Conservation (phyloP, 805 yeast species). For the Saturnispora gosingensis region DNA sequence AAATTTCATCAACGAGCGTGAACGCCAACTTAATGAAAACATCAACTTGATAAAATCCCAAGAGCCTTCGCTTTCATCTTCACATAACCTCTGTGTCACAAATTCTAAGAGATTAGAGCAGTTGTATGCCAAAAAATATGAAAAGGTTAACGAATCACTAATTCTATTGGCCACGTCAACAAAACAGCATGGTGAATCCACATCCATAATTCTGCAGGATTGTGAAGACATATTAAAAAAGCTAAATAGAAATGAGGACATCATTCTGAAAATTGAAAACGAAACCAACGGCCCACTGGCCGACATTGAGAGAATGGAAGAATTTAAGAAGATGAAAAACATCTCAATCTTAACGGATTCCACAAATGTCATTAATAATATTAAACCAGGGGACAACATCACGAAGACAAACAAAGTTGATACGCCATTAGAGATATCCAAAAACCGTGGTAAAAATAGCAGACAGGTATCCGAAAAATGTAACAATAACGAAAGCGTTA, state of each 20-base stretch:
- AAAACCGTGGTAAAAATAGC: background rate
- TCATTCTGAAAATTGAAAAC: slow-evolving; percentile 14
- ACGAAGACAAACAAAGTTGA: background rate
- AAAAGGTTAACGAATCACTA: slow-evolving; percentile 34
- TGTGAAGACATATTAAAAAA: slow-evolving; percentile 36
- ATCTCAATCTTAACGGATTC: slow-evolving; percentile 9
- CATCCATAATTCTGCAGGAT: slow-evolving; percentile 35
- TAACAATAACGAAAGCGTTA: slow-evolving; percentile 2
- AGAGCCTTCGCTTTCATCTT: slow-evolving; percentile 41
- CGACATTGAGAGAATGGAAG: slow-evolving; percentile 8
- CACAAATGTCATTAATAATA: background rate
- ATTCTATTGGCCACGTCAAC: slow-evolving; percentile 36
- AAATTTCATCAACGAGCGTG: slow-evolving; percentile 29
- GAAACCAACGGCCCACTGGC: slow-evolving; percentile 7
- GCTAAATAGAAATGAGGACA: slow-evolving; percentile 20
- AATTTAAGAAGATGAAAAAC: slow-evolving; percentile 11
- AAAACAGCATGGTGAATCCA: slow-evolving; percentile 40
- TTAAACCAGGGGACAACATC: background rate
- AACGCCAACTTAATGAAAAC: slow-evolving; percentile 30
- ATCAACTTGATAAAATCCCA: slow-evolving; percentile 31
- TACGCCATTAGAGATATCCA: background rate
- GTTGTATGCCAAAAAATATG: slow-evolving; percentile 39
- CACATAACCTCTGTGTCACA: slow-evolving; percentile 38
- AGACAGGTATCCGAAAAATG: background rate
- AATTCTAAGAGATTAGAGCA: slow-evolving; percentile 41